Evolutionary conservation across 148 eudicot species (phyloP).

Genomic region (Dianthus caryophyllus): DNA sequence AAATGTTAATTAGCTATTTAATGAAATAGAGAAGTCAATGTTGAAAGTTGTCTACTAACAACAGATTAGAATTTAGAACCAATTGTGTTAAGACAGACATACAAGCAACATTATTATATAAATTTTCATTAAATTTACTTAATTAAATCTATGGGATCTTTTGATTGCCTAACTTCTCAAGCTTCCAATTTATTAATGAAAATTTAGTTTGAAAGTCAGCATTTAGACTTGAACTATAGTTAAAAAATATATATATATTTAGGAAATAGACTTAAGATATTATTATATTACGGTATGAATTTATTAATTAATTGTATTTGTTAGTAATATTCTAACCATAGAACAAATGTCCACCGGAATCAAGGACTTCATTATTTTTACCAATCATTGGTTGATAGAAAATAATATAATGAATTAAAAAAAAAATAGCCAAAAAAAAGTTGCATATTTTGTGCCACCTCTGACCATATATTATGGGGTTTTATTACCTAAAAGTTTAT

Average conservation of each 20-base stretch:
- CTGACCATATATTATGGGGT: slow-evolving; percentile 7
- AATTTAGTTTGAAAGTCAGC: slow-evolving; percentile 15
- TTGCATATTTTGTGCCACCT: slow-evolving; percentile 20
- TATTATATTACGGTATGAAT: too few relatives aligned
- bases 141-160: slow-evolving; percentile 17
- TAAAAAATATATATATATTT: not conserved
- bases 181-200: slow-evolving; percentile 7
- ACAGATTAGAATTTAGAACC: slow-evolving; percentile 14
- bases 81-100: slow-evolving; percentile 15
- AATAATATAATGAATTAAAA: slow-evolving; percentile 36
- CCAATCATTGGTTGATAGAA: slow-evolving; percentile 46
- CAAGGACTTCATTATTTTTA: slow-evolving; percentile 16
- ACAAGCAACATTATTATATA: slow-evolving; percentile 27
- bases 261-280: not conserved
- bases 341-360: slow-evolving; percentile 18
- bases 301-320: slow-evolving; percentile 3
- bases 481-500: slow-evolving; percentile 23
- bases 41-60: not conserved
- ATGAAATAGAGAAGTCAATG: not conserved
- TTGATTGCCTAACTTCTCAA: slow-evolving; percentile 20
- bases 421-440: slow-evolving; percentile 13
- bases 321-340: slow-evolving; percentile 27
- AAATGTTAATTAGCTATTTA: too few relatives aligned
- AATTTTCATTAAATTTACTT: slow-evolving; percentile 4
- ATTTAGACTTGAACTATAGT: slow-evolving; percentile 3